Base-by-base conservation (phyloP, 768 basidiomycete species). In the Xanthoconium purpureum region DNA sequence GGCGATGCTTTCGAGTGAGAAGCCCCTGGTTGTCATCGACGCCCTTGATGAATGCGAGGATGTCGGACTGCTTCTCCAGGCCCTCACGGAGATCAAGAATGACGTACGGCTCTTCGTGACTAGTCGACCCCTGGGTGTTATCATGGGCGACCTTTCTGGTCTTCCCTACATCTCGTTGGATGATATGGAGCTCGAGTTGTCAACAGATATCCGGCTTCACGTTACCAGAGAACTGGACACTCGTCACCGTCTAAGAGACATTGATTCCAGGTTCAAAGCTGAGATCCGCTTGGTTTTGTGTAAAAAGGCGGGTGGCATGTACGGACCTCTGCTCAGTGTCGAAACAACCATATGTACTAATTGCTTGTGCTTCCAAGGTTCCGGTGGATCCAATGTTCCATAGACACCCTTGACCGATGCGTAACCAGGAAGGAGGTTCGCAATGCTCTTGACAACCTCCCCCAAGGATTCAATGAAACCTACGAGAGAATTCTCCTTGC, bases 41-140 rank as follows among this genome's bases (percentile, higher is more conserved):
- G 52, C 45, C 12, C 52, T 54, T 18, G 44, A 54, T 15, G 52
- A 53, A 32, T 53, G 44, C 35, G 45, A 38, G 6, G 52, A 54
- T 9, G 8, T 47, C 11, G 8, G n/a, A 6, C 6, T 6, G 5
- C 29, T 54, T 10, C n/a, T 53, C 24, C 18, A 38, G 13, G 42
- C 33, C 18, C 36, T 53, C 11, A 15, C 10, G 9, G 17, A 6
- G 44, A n/a, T 46, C 28, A 15, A 20, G 12, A 13, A 18, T 11
- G 12, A 37, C 5, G n/a, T 42, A 6, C 50, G 39, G 6, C 39
- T 51, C 18, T 42, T 51, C 15, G 50, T 51, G 14, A 42, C 50
- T 2, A 24, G 50, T 12, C 39, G 50, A 8, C 39, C 39, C 12
- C 13, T 54, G 20, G 20, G 28, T 3, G 6, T 13, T 17, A 50